Evolutionary conservation across 2,329 filamentous ascomycete genomes (phyloP), one percentile per base, ranked within the genome.

Genomic region (Cercospora sp.): DNA sequence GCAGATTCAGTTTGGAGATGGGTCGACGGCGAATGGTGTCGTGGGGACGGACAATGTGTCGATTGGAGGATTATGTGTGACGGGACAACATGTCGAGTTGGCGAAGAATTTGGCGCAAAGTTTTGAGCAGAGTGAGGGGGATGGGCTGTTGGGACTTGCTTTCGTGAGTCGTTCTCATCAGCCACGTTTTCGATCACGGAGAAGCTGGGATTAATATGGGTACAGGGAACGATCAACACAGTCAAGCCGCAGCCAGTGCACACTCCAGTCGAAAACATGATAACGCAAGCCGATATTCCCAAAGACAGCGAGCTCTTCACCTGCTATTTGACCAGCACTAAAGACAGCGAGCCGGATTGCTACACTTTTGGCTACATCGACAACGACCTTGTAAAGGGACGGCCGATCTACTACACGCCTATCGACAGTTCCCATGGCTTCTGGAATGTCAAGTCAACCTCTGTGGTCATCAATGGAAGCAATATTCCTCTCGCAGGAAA

Each of bases 291-390:
- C 0, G 84, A 87, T 67, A 87, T 89, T 66, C 82, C 85, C 3
- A 79, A 82, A 58, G 80, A 80, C 0, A 75, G 83, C 1, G 82
- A 87, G 74, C 82, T 91, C 6, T 91, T 91, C 79, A 91, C 89
- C 0, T 87, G 84, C 20, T 88, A 88, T 66, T 83, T 91, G 57
- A 88, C 88, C 71, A 87, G 84, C 67, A 83, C 81, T 74, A 83
- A 85, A 28, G 86, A 89, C 73, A 67, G 68, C 12, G 71, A 74
- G 5, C 76, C 42, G 73, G 81, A 66, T 0, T 92, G 91, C 81
- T 92, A 90, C 80, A 92, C 90, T 1, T 92, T 92, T 71, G 90
- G 90, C 20, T 90, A 83, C 77, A 89, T 92, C 74, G 90, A 92
- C 73, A 61, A 65, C 71, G 84, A 85, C n/a, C 84, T 86, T 0